These are phyloP conservation scores for Asterophora parasitica DNA, from an alignment of 768 basidiomycete genomes.

Conservation along the genomic window DNA sequence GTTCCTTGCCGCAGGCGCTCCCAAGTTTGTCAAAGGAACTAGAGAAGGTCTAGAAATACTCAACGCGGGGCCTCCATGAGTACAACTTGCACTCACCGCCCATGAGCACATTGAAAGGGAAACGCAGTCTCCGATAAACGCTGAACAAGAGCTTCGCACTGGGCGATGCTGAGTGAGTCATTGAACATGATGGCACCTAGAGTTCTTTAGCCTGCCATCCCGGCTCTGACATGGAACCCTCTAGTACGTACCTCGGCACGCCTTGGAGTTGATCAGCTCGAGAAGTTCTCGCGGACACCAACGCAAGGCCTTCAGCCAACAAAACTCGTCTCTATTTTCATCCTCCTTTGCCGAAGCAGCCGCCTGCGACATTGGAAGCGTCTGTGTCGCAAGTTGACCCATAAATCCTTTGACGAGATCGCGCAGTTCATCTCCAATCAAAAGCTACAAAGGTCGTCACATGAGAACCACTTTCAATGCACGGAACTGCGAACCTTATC, in stretches of 20 bases:
- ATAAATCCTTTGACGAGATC: constrained; percentile 73
- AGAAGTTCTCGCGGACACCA: constrained; percentile 81
- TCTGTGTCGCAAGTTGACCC: constrained; percentile 50
- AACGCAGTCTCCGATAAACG: constrained; percentile 69
- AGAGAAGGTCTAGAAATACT: constrained; percentile 32
- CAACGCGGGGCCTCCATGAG: neutral
- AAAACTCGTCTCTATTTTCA: constrained; percentile 26
- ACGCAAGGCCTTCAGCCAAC: constrained; percentile 71
- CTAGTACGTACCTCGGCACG: constrained; percentile 73
- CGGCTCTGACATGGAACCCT: neutral
- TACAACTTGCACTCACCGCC: constrained; percentile 46
- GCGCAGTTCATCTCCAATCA: constrained; percentile 66
- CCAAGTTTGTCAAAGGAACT: constrained; percentile 32
- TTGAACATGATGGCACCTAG: constrained; percentile 98
- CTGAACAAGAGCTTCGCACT: constrained; percentile 65
- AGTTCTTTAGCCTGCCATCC: constrained; percentile 1
- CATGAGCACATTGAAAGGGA: constrained; percentile 97
- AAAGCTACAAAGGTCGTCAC: constrained; percentile 37
- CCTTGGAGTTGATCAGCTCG: constrained; percentile 89
- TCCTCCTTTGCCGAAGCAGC: constrained; percentile 1
- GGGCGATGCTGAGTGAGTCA: constrained; percentile 60
- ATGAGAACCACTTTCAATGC: neutral
- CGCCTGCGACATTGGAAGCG: constrained; percentile 15
- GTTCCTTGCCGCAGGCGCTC: constrained; percentile 1
- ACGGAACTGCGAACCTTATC: constrained; percentile 54